Conservation (phyloP, 306 rosid genomes). For the Trifolium fragiferum region DNA sequence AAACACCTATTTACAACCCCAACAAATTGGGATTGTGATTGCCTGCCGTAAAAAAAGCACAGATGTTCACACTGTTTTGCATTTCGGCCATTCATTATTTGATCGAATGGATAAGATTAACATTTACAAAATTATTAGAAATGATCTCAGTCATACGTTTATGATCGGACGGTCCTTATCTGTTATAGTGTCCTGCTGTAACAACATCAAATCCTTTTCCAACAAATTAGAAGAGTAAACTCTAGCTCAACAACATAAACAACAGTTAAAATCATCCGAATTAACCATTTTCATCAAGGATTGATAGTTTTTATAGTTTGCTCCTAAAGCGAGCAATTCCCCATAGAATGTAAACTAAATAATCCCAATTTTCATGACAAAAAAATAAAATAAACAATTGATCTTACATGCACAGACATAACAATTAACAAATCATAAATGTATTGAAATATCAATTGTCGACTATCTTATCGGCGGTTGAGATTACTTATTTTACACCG, state of each 20-base stretch:
- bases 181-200: too few species aligned
- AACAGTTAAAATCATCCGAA: constrained; percentile 17
- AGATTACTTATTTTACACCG: neutral
- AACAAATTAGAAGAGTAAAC: neutral
- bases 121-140: too few species aligned
- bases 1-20: constrained; percentile 5
- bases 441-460: neutral
- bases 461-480: neutral
- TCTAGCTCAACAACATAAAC: neutral
- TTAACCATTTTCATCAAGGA: neutral
- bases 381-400: too few species aligned
- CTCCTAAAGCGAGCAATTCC: neutral
- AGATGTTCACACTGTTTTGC: too few species aligned
- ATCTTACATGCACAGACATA: neutral
- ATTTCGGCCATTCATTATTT: too few species aligned
- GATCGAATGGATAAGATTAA: too few species aligned
- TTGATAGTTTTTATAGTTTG: neutral
- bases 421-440: neutral
- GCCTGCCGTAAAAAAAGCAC: too few species aligned
- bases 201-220: too few species aligned
- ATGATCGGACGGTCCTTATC: too few species aligned
- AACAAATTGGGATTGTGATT: neutral
- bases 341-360: neutral
- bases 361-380: neutral
- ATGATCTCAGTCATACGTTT: too few species aligned